Evolutionary conservation across 192 early-diverging fungal species (phyloP).

Genomic region (Coemansia sp.): DNA sequence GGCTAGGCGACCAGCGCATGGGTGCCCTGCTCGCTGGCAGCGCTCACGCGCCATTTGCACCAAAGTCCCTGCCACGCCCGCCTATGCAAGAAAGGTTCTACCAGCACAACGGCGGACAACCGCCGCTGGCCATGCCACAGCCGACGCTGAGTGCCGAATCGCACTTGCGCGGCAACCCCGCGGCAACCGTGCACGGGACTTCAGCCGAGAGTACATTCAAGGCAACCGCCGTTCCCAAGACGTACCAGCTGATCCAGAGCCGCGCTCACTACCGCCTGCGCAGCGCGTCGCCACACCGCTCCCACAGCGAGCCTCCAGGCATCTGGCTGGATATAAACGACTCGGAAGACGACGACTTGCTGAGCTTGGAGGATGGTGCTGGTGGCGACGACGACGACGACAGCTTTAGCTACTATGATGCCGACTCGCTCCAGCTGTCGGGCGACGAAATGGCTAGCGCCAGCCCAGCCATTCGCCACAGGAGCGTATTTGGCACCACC

Average conservation of each 20-base stretch:
- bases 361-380: conserved; percentile 11
- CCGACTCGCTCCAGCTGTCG: conserved; percentile 10
- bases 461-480: neutral
- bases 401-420: conserved; percentile 16
- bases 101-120: neutral
- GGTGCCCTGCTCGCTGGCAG: neutral
- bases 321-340: conserved; percentile 55
- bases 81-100: conserved; percentile 5
- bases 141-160: conserved; percentile 2
- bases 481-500: conserved; percentile 7
- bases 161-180: neutral
- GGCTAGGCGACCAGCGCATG: neutral
- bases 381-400: conserved; percentile 12
- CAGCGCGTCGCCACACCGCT: conserved; percentile 37
- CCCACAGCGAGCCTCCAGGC: conserved; percentile 47
- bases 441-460: conserved; percentile 13
- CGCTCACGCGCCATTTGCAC: neutral
- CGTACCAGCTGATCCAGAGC: conserved; percentile 36
- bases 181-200: neutral
- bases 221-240: conserved; percentile 13
- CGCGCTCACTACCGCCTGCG: conserved; percentile 35
- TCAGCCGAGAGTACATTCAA: conserved; percentile 3
- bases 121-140: neutral
- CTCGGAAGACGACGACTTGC: conserved; percentile 7
- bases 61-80: neutral